These are phyloP conservation scores for Beauveria sp. DNA, from an alignment of 2,329 filamentous ascomycete genomes.

Conservation along the genomic window DNA sequence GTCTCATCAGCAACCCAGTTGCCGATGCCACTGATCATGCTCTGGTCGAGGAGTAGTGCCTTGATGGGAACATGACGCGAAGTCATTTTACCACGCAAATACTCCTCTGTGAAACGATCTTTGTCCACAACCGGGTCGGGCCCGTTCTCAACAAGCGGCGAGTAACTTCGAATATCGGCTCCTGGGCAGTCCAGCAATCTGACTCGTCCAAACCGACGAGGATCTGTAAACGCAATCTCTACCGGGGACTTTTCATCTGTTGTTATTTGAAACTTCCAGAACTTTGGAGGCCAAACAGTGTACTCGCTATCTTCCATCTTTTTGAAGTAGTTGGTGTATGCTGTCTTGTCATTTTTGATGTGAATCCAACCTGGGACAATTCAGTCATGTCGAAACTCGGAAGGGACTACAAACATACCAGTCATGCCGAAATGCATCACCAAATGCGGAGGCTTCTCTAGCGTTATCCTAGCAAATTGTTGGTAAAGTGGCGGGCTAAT, in stretches of 20 bases:
- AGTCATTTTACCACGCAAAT: slow-evolving; percentile 62
- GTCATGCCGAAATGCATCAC: slow-evolving; percentile 83
- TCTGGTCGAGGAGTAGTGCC: slow-evolving; percentile 79
- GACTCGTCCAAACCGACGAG: slow-evolving; percentile 70
- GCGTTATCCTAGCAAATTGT: slow-evolving; percentile 26
- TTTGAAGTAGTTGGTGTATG: slow-evolving; percentile 77
- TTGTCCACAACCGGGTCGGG: slow-evolving; percentile 85
- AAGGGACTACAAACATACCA: slow-evolving; percentile 26
- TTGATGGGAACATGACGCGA: slow-evolving; percentile 82
- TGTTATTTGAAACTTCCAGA: slow-evolving; percentile 76
- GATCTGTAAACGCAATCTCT: slow-evolving; percentile 74
- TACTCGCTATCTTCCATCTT: slow-evolving; percentile 52
- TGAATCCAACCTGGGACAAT: slow-evolving; percentile 65
- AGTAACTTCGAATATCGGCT: slow-evolving; percentile 64
- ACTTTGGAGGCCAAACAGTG: slow-evolving; percentile 77
- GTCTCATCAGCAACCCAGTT: slow-evolving; percentile 98
- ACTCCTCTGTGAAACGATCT: slow-evolving; percentile 67
- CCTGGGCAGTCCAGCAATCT: slow-evolving; percentile 75
- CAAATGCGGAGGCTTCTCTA: slow-evolving; percentile 74
- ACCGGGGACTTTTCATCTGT: slow-evolving; percentile 46
- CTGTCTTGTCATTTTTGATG: slow-evolving; percentile 68
- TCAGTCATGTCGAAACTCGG: slow-evolving; percentile 2
- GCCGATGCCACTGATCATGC: slow-evolving; percentile 82
- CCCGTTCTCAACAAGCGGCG: slow-evolving; percentile 82
- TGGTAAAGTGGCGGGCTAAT: not conserved